Base-by-base conservation (phyloP, 139 green algal species). In the Tetraselmis striata region DNA sequence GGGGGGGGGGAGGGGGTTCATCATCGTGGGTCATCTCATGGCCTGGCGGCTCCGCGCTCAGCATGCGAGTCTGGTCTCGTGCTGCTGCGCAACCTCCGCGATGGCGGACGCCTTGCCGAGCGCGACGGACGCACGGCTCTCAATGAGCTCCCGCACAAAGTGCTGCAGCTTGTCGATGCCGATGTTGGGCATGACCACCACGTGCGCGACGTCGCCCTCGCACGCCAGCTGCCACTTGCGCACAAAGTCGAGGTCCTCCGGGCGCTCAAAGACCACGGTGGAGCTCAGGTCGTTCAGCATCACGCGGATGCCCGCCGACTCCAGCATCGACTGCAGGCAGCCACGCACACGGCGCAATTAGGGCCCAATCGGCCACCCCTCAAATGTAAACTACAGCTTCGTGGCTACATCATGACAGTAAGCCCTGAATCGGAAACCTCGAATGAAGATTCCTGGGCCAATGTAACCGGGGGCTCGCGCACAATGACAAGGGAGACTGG, bases 181-280 rank as follows among this genome's bases (percentile, higher is more conserved):
- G 76, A 99, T 94, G 89, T 97, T 99, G 79, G 95, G 96, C 96
- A 99, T 99, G 11, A 99, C 96, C 27, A 99, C 95, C 29, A 98
- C 96, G 82, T 99, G 96, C 26, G 96, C 96, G 58, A 99, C 97
- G 83, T 96, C 90, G 11, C 88, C 93, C 83, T 98, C 89, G 86
- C 95, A 98, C 1, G 95, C 95, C 80, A 98, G 92, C 90, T 97
- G 95, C 95, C 95, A 98, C 88, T 98, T 98, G 75, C 92, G 88
- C 78, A 98, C 89, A 83, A 98, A 98, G 2, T 88, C 79, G 83
- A 96, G 91, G 80, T 96, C 93, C 24, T 80, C 79, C 0, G 95
- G 96, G 82, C 95, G 88, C 89, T 98, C 95, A 87, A 98, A 98
- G 77, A 98, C 95, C 0, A 98, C 94, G 1, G 95, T 98, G 88